A percentile compares a stretch with the other conserved stretches of the same genome.
These are phyloP conservation scores for Solanum tarijense DNA, from an alignment of 257 asterid species.

Conservation along the genomic window DNA sequence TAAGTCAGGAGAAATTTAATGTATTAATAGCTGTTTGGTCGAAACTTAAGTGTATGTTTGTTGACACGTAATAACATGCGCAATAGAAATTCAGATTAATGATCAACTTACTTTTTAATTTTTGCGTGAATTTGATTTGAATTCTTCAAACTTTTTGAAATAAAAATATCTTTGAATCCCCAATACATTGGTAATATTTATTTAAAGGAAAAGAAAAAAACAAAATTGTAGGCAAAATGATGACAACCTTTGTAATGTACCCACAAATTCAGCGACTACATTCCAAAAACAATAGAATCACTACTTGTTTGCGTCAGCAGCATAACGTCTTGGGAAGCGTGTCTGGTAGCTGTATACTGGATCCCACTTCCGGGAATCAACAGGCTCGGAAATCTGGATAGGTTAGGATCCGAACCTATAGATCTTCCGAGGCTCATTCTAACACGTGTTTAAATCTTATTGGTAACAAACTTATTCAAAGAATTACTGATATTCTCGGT, in stretches of 20 bases:
- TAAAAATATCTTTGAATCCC: not conserved
- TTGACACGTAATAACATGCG: too few species aligned
- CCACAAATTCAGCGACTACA: not conserved
- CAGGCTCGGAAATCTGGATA: not conserved
- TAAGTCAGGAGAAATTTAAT: not conserved
- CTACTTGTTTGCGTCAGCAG: not conserved
- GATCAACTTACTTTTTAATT: not conserved
- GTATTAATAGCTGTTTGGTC: not conserved
- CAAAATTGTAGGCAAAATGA: not conserved
- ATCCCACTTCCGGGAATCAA: not conserved
- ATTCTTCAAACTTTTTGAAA: not conserved
- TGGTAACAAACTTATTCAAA: not conserved
- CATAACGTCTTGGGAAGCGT: not conserved
- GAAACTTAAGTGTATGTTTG: not conserved
- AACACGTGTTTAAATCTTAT: not conserved
- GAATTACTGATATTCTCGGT: not conserved
- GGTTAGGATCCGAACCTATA: not conserved
- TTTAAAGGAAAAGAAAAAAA: not conserved
- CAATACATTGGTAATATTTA: too few species aligned
- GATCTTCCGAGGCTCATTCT: not conserved
- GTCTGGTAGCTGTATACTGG: not conserved
- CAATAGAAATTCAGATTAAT: too few species aligned
- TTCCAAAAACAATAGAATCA: not conserved
- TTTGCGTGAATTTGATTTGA: not conserved
- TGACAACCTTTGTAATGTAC: not conserved